A percentile compares a stretch with the other conserved stretches of the same genome.
phyloP scores from a whole-genome alignment of 1,284 basidiomycete species.

The Spongiforma sp. region DNA sequence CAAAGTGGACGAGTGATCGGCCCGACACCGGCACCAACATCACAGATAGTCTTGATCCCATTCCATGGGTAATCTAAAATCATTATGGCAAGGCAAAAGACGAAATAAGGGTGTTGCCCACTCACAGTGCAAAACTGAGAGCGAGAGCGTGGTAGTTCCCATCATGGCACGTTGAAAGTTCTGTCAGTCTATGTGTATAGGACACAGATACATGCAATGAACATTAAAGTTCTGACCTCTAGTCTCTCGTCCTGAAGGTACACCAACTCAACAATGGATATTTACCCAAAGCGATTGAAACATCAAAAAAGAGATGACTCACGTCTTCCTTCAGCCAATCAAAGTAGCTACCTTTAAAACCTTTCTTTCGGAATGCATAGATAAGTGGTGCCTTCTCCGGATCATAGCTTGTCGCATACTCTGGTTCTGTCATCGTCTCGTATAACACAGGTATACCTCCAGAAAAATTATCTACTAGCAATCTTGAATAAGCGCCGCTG shows the following conservation, averaged over 20 bases:
- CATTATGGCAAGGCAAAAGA: neutral
- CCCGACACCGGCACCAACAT: conserved; percentile 55
- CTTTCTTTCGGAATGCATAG: conserved; percentile 29
- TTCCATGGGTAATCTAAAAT: conserved; percentile 50
- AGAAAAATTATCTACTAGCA: conserved; percentile 21
- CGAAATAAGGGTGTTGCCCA: neutral
- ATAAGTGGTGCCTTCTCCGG: conserved; percentile 28
- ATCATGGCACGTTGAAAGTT: conserved; percentile 29
- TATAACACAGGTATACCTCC: conserved; percentile 23
- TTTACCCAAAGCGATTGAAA: neutral
- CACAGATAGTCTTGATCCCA: conserved; percentile 47
- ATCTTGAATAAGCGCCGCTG: conserved; percentile 8
- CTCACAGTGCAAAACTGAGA: conserved; percentile 34
- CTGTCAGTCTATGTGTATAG: conserved; percentile 15
- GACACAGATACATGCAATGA: neutral
- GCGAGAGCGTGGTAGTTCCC: conserved; percentile 25
- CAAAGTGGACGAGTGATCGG: conserved; percentile 46
- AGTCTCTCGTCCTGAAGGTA: conserved; percentile 21
- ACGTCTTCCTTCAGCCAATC: conserved; percentile 33
- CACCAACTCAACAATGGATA: neutral
- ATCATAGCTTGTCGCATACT: conserved; percentile 26
- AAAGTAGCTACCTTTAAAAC: conserved; percentile 24
- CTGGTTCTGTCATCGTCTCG: conserved; percentile 32
- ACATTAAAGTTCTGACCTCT: conserved; percentile 20
- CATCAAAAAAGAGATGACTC: neutral